Evolutionary conservation across 768 basidiomycete species (phyloP), one percentile per base, ranked within the genome.

Genomic region (Boletus tylopilopsis): DNA sequence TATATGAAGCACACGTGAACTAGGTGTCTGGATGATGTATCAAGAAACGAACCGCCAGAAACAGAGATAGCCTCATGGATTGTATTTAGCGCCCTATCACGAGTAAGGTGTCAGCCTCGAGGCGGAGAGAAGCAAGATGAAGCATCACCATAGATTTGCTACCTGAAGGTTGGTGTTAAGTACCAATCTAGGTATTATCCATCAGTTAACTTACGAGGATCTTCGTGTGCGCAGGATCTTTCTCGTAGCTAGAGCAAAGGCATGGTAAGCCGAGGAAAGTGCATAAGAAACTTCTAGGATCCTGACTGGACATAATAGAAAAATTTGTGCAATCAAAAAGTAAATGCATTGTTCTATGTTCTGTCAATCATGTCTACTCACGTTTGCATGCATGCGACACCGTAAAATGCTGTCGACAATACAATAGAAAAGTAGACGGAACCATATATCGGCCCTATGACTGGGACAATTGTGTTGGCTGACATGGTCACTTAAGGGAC

Each of bases 261-360:
- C 0, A 6, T 1, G 4, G 21, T 43, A 6, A 29, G 13, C 8
- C 8, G 11, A 34, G 3, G 13, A 37, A 35, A 4, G 3, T 8
- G 3, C 12, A 12, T 1, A 2, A 11, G 8, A 22, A 10, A 15
- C 2, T 2, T 46, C 10, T 5, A 1, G 5, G 27, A 12, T 29
- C 2, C 49, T 11, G 12, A 57, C 55, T 47, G 40, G 1, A 45
- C 24, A 24, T 18, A 54, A 32, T 53, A 54, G 7, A 42, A 42
- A 35, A 54, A 53, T 21, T 51, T 54, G 29, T 9, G 2, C 13
- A 11, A 36, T 27, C 27, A 27, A 11, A 9, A 27, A 27, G 27
- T 27, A 29, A 9, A 29, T 12, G 27, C 0, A 10, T 29, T 29
- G 11, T 12, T 29, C 27, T 11, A 29, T 29, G 12, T 12, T 12